phyloP scores from a whole-genome alignment of 148 eudicot species.

The Heliosperma pusillum region DNA sequence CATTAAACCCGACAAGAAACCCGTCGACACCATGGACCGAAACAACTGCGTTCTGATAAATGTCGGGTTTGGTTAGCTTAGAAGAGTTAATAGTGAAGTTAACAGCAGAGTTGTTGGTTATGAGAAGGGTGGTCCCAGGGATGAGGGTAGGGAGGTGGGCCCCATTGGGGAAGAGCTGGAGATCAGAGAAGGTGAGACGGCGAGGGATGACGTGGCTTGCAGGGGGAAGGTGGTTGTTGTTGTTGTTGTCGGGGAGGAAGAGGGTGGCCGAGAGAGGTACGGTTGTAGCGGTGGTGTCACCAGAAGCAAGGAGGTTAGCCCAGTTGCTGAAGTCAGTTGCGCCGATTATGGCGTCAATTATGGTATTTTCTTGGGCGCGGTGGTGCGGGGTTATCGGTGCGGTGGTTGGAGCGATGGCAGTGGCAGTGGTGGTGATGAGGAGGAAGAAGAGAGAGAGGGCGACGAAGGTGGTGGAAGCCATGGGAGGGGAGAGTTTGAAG shows the following conservation, averaged over 20 bases:
- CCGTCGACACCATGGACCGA: slow-evolving; percentile 39
- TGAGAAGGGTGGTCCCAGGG: slow-evolving; percentile 37
- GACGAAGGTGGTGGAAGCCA: background rate
- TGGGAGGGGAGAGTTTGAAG: background rate
- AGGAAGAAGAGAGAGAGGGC: background rate
- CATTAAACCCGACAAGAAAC: slow-evolving; percentile 23
- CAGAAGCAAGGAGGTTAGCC: slow-evolving; percentile 38
- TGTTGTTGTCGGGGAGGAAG: slow-evolving; percentile 46
- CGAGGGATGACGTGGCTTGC: slow-evolving; percentile 37
- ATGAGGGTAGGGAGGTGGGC: slow-evolving; percentile 42
- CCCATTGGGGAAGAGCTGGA: slow-evolving; percentile 26
- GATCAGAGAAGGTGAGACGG: slow-evolving; percentile 40
- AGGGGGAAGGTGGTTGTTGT: slow-evolving; percentile 20
- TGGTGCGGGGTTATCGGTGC: background rate
- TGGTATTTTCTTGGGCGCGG: slow-evolving; percentile 25
- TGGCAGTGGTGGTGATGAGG: slow-evolving; percentile 4
- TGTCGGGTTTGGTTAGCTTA: slow-evolving; percentile 35
- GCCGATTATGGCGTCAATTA: slow-evolving; percentile 40
- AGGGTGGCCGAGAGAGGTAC: slow-evolving; percentile 40
- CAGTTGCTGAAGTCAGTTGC: slow-evolving; percentile 49
- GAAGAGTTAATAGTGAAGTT: slow-evolving; percentile 42
- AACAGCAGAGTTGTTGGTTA: slow-evolving; percentile 32
- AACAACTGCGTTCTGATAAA: slow-evolving; percentile 32
- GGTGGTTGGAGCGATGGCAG: slow-evolving; percentile 1
- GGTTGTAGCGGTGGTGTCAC: slow-evolving; percentile 24